Evolutionary conservation across 2,329 filamentous ascomycete genomes (phyloP).

Genomic region (Parastagonospora nodorum): DNA sequence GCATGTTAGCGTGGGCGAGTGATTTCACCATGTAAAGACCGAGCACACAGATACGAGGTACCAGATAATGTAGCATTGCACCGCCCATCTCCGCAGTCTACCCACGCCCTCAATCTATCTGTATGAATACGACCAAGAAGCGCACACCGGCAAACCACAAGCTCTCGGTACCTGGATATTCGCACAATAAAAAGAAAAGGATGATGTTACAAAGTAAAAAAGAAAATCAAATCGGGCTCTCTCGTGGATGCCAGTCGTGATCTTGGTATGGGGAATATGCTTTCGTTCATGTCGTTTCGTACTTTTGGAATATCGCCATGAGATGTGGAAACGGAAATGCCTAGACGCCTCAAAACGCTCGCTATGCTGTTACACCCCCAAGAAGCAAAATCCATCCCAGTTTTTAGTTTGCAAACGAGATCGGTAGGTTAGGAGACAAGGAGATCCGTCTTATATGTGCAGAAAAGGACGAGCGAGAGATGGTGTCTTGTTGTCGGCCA

Average conservation of each 20-base stretch:
- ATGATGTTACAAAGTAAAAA: no score
- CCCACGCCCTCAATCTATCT: no score
- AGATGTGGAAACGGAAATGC: conserved; percentile 25
- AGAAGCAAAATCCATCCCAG: conserved; percentile 23
- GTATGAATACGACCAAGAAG: no score
- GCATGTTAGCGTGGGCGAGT: no score
- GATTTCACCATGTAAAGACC: no score
- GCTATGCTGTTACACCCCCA: conserved; percentile 42
- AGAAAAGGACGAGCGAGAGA: conserved; percentile 1
- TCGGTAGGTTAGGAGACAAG: conserved; percentile 5
- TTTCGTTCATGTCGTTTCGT: conserved; percentile 36
- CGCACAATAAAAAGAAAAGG: no score
- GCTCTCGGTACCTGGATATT: no score
- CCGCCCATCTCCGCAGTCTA: no score
- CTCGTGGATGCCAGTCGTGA: conserved; percentile 23
- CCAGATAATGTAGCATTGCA: no score
- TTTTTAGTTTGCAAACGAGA: conserved; percentile 14
- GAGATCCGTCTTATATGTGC: conserved; percentile 8
- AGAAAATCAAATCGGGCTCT: no score
- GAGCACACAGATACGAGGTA: no score
- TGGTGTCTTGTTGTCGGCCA: neutral
- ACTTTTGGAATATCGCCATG: conserved; percentile 31
- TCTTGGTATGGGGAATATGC: conserved; percentile 31
- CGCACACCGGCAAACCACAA: no score
- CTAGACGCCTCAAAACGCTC: conserved; percentile 39